A percentile compares a stretch with the other conserved stretches of the same genome.
Conservation (phyloP, 345 rosid species). For the Toxicodendron radicans region DNA sequence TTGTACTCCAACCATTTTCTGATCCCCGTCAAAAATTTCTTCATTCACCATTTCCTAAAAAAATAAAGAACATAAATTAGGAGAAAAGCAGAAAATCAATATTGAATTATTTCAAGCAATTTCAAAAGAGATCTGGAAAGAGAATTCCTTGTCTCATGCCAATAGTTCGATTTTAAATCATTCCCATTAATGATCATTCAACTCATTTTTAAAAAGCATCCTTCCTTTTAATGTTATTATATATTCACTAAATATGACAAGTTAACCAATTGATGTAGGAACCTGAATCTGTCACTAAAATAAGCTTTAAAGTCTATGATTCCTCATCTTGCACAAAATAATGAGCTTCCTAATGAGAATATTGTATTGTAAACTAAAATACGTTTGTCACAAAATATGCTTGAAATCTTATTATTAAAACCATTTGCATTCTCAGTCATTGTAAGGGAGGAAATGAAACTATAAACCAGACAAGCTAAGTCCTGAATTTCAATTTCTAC, state of each 20-base stretch:
- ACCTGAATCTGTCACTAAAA: background rate
- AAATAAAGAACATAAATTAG: background rate
- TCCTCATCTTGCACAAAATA: background rate
- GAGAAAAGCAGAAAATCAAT: background rate
- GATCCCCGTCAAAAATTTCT: constrained; percentile 26
- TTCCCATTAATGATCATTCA: no score
- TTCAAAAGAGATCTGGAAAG: no score
- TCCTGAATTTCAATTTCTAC: background rate
- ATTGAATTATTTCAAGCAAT: background rate
- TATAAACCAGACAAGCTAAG: background rate
- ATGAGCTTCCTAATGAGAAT: no score
- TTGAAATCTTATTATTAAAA: background rate
- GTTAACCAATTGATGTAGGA: background rate
- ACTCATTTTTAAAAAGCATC: no score
- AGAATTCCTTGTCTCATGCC: background rate
- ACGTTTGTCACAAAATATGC: background rate
- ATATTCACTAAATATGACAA: no score
- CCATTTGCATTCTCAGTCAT: background rate
- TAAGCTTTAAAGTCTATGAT: background rate
- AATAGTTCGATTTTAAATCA: background rate
- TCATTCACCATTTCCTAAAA: constrained; percentile 48
- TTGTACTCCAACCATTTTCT: constrained; percentile 21
- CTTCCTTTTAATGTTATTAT: no score
- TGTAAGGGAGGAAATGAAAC: background rate
- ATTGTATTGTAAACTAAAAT: background rate